Conservation (phyloP, 2,329 filamentous ascomycete species). For the Huntiella abstrusa region DNA sequence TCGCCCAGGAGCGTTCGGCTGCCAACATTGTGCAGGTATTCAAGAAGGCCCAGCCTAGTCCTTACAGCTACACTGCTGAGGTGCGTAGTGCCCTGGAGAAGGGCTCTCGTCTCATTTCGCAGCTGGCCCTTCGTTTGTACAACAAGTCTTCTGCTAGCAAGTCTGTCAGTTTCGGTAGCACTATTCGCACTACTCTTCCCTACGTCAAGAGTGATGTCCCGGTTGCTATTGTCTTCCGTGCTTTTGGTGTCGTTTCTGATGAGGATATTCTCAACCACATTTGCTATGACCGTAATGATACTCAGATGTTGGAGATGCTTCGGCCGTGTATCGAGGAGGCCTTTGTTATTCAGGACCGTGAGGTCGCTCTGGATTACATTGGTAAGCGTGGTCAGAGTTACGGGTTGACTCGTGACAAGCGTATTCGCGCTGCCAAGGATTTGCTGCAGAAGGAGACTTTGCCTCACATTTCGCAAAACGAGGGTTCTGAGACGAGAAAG, state of each 20-base stretch:
- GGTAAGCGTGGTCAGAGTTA: constrained; percentile 64
- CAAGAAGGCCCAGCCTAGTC: constrained; percentile 86
- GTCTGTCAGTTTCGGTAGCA: constrained; percentile 57
- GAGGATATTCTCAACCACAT: constrained; percentile 97
- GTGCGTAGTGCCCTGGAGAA: constrained; percentile 94
- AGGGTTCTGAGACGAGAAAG: constrained; percentile 88
- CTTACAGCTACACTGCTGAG: constrained; percentile 83
- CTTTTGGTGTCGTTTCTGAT: constrained; percentile 86
- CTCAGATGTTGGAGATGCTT: constrained; percentile 91
- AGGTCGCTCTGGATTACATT: constrained; percentile 87
- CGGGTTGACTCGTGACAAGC: constrained; percentile 63
- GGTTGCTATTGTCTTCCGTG: constrained; percentile 88
- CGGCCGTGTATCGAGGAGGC: constrained; percentile 95
- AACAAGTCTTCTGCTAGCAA: constrained; percentile 66
- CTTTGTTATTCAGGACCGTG: constrained; percentile 86
- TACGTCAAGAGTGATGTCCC: constrained; percentile 90
- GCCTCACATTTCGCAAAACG: constrained; percentile 86
- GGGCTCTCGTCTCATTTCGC: constrained; percentile 84
- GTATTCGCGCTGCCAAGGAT: constrained; percentile 79
- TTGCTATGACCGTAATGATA: constrained; percentile 87
- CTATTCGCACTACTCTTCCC: constrained; percentile 76
- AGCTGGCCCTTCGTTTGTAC: constrained; percentile 76
- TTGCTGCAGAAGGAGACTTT: constrained; percentile 94
- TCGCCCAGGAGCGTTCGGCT: constrained; percentile 90
- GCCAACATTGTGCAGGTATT: constrained; percentile 99